phyloP scores from a whole-genome alignment of 495 filamentous ascomycete species.

The Penicillium paxilli region DNA sequence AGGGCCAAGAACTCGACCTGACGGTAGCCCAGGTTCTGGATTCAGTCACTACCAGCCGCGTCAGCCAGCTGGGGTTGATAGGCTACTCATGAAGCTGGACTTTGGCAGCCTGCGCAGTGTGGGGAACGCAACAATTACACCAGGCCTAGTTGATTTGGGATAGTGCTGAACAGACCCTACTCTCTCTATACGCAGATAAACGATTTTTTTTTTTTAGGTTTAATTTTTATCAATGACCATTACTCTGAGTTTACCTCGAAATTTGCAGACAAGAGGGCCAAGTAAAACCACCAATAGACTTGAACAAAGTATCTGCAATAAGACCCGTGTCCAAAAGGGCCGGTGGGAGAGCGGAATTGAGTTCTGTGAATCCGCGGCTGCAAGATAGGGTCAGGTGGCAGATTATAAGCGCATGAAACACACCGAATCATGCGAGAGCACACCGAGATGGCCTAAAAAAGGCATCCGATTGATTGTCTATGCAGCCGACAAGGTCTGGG shows the following conservation, averaged over 20 bases:
- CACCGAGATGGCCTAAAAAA: background rate
- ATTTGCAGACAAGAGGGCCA: background rate
- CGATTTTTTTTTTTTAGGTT: background rate
- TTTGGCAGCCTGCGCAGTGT: constrained; percentile 51
- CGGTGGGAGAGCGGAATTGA: background rate
- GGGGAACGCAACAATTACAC: constrained; percentile 4
- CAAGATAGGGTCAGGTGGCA: constrained; percentile 7
- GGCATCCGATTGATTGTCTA: no score
- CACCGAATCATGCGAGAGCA: background rate
- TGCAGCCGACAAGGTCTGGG: background rate
- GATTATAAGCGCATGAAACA: background rate
- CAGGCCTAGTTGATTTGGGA: constrained; percentile 8
- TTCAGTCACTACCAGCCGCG: constrained; percentile 59
- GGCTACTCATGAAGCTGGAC: constrained; percentile 85
- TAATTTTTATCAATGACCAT: background rate
- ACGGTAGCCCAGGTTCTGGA: constrained; percentile 21
- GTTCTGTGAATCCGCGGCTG: constrained; percentile 5
- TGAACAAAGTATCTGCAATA: background rate
- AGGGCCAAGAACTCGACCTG: constrained; percentile 8
- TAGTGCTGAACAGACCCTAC: constrained; percentile 4
- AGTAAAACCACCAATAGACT: background rate
- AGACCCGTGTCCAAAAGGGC: background rate
- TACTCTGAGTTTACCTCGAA: background rate
- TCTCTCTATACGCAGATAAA: background rate
- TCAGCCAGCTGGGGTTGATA: constrained; percentile 71